Evolutionary conservation across 192 early-diverging fungal genomes (phyloP).

Genomic region (Entomortierella chlamydospora): DNA sequence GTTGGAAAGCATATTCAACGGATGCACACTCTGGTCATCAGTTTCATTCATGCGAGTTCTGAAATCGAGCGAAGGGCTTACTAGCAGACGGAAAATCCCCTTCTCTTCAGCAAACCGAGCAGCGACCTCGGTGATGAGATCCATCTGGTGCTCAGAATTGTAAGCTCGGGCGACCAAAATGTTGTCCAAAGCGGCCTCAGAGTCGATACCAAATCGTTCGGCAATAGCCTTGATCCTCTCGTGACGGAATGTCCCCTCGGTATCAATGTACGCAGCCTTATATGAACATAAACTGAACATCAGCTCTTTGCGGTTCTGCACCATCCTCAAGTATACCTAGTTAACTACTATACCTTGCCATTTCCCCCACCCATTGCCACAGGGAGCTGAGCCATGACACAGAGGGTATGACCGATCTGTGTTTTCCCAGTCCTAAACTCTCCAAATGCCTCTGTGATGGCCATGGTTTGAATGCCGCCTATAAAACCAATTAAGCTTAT

Average conservation of each 20-base stretch:
- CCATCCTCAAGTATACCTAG: too few relatives aligned
- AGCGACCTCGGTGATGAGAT: constrained; percentile 78
- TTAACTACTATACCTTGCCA: constrained; percentile 78
- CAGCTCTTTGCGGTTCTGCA: too few relatives aligned
- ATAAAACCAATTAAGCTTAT: too few relatives aligned
- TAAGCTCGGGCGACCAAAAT: constrained; percentile 83
- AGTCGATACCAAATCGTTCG: constrained; percentile 71
- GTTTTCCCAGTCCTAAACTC: constrained; percentile 92
- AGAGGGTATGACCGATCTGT: constrained; percentile 83
- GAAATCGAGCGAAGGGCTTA: constrained; percentile 13
- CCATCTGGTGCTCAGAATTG: constrained; percentile 89
- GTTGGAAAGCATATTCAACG: not conserved
- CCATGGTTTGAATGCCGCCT: constrained; percentile 84
- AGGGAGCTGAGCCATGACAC: constrained; percentile 82
- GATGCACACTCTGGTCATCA: too few relatives aligned
- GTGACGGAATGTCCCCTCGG: constrained; percentile 84
- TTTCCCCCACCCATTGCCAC: constrained; percentile 76
- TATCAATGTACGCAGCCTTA: constrained; percentile 64
- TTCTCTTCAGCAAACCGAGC: constrained; percentile 78
- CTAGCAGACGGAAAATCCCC: constrained; percentile 68
- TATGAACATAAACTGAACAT: not conserved
- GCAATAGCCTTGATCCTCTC: constrained; percentile 83
- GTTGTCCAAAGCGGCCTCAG: constrained; percentile 78
- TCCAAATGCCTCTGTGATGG: constrained; percentile 90
- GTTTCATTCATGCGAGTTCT: too few relatives aligned